Conservation (phyloP, 2,329 filamentous ascomycete species). For the Colletotrichum tanaceti region DNA sequence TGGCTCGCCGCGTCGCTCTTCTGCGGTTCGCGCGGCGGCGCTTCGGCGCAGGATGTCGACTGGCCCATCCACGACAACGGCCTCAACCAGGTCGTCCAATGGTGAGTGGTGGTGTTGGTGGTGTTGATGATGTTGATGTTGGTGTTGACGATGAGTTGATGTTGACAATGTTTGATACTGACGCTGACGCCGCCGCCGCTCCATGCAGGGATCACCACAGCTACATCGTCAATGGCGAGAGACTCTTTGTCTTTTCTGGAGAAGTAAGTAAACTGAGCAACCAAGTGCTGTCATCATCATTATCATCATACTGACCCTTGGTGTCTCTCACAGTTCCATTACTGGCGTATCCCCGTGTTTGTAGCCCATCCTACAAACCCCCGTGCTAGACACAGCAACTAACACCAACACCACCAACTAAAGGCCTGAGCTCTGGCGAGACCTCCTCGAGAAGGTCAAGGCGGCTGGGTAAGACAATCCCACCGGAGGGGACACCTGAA, state of each 20-base stretch:
- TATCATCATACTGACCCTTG: no score
- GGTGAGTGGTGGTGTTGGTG: no score
- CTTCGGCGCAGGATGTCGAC: slow-evolving; percentile 30
- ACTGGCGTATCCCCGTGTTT: slow-evolving; percentile 57
- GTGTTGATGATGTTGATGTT: no score
- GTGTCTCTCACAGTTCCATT: slow-evolving; percentile 52
- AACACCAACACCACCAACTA: not conserved
- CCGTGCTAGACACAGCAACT: slow-evolving; percentile 12
- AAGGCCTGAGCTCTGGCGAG: slow-evolving; percentile 54
- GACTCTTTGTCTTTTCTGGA: slow-evolving; percentile 57
- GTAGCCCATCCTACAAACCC: slow-evolving; percentile 10
- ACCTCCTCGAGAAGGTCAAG: slow-evolving; percentile 56
- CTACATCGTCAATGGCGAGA: slow-evolving; percentile 54
- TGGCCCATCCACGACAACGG: slow-evolving; percentile 49
- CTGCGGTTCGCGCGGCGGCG: slow-evolving; percentile 15
- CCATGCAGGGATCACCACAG: slow-evolving; percentile 55
- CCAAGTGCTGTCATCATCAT: no score
- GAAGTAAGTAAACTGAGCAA: slow-evolving; percentile 52
- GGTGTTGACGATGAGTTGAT: no score
- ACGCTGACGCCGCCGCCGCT: not conserved
- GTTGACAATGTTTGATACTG: not conserved
- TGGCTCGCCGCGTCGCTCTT: slow-evolving; percentile 37
- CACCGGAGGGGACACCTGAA: no score
- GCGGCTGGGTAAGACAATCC: slow-evolving; percentile 51
- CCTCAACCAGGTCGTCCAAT: slow-evolving; percentile 49